Evolutionary conservation across 257 asterid species (phyloP), one percentile per base, ranked within the genome.

Genomic region (Cordia subcordata): DNA sequence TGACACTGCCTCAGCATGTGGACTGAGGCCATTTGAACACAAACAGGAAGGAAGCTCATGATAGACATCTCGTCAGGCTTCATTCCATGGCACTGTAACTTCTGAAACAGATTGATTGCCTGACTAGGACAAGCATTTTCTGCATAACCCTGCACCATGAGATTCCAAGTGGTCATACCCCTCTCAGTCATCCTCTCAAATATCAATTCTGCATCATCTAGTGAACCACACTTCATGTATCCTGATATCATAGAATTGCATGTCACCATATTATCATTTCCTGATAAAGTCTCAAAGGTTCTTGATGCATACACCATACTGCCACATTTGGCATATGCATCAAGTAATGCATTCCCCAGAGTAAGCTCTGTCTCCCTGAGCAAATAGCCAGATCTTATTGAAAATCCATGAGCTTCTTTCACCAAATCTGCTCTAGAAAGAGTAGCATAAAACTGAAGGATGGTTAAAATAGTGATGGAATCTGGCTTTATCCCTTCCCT

Each of bases 281-380:
- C 79, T 4, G 79, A 72, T 55, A 86, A 65, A 67, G 42, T 71
- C 47, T 77, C 81, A 69, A 85, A 88, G 38, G 68, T 54, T 56
- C 60, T 83, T 21, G 68, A 75, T 22, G 95, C 87, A 17, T 78
- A 80, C 55, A 64, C 82, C 69, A 85, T 63, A 72, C 70, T 75
- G 65, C 80, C 78, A 58, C 92, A 83, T 70, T 83, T 88, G 23
- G 88, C 85, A 79, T 88, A 88, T 37, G 95, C 95, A 77, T 86
- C 90, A 62, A 88, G 78, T 64, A 88, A 65, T 16, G 88, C 79
- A 72, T 88, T 88, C 45, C 71, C 87, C 11, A 83, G 72, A 65
- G 84, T 78, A 70, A 85, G 88, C 57, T 83, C 84, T 23, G 37
- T 52, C 61, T 70, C 60, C 27, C 63, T 60, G 37, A 57, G 69